Evolutionary conservation across 1,284 basidiomycete species (phyloP).

Genomic region (Cryptococcus jaspeensis): DNA sequence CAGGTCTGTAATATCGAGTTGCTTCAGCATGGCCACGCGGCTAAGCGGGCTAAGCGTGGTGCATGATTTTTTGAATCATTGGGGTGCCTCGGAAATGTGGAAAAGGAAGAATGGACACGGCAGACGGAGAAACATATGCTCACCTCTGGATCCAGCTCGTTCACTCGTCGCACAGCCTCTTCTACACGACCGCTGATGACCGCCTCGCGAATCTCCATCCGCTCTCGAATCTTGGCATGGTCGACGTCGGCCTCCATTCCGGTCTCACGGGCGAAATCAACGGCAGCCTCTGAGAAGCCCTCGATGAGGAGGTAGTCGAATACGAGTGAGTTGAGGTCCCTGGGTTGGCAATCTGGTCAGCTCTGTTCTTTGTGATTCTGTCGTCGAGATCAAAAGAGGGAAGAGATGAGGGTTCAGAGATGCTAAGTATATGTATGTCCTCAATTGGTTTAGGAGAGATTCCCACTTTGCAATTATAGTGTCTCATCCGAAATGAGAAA

Average conservation of each 20-base stretch:
- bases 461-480: conserved; percentile 57
- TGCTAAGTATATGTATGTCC: conserved; percentile 53
- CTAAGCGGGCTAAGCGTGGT: conserved; percentile 85
- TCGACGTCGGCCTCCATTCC: conserved; percentile 68
- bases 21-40: conserved; percentile 50
- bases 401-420: conserved; percentile 48
- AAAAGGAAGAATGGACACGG: conserved; percentile 8
- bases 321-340: conserved; percentile 91
- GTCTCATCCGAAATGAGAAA: conserved; percentile 52
- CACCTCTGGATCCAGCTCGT: conserved; percentile 96
- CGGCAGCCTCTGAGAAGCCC: conserved; percentile 93
- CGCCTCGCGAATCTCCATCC: conserved; percentile 91
- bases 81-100: conserved; percentile 22
- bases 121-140: conserved; percentile 47
- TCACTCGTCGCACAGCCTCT: conserved; percentile 87
- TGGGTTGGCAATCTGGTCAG: conserved; percentile 45
- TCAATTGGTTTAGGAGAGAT: conserved; percentile 60
- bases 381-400: not conserved
- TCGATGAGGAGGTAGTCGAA: conserved; percentile 99
- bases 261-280: conserved; percentile 88
- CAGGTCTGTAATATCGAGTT: conserved; percentile 53
- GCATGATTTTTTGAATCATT: conserved; percentile 92
- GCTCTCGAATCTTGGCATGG: conserved; percentile 85
- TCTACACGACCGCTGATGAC: conserved; percentile 92
- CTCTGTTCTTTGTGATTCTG: not conserved